Base-by-base conservation (phyloP, 768 basidiomycete genomes). In the Glaciozyma antarctica region DNA sequence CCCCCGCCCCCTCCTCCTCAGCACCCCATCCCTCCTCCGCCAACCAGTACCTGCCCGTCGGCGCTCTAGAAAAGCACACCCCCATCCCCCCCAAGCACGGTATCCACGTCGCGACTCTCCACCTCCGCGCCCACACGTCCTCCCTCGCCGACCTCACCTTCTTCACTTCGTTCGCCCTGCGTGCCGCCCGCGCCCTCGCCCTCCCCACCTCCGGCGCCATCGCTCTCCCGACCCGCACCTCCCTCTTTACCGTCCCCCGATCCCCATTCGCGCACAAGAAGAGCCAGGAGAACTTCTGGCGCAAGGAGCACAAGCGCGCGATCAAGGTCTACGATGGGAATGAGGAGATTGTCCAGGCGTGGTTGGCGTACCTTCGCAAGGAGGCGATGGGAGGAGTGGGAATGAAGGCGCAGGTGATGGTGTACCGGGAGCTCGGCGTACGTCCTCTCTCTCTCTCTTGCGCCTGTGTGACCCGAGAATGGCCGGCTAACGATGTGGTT, bases 241-340 rank as follows among this genome's bases (percentile, higher is more conserved):
- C 82, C 7, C 78, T 95, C 15, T 90, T 88, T 85, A 95, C 94
- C 0, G 92, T 95, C 22, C 81, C 82, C 13, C 83, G 86, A 44
- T 82, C 84, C 5, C 93, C 94, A 15, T 98, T 98, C 75, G 85
- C 83, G 8, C 87, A 93, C 76, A 98, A 98, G 75, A 95, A 94
- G 77, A 79, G 82, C 22, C 92, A 97, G 77, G 92, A 98, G 79
- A 98, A 97, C 77, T 98, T 94, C 75, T 87, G 91, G 75, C 80
- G 89, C 32, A 82, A 80, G 72, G 85, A 86, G 60, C 88, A 93
- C 74, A 88, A 88, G 74, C 83, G 93, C 16, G 82, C 82, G 47
- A 84, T 98, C 78, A 93, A 91, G 77, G 88, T 91, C 0, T 98
- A 83, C 81, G 94, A 98, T 76, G 84, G 91, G 22, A 82, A 92